Base-by-base conservation (phyloP, 768 basidiomycete species). In the Hygrocybe coccinea region DNA sequence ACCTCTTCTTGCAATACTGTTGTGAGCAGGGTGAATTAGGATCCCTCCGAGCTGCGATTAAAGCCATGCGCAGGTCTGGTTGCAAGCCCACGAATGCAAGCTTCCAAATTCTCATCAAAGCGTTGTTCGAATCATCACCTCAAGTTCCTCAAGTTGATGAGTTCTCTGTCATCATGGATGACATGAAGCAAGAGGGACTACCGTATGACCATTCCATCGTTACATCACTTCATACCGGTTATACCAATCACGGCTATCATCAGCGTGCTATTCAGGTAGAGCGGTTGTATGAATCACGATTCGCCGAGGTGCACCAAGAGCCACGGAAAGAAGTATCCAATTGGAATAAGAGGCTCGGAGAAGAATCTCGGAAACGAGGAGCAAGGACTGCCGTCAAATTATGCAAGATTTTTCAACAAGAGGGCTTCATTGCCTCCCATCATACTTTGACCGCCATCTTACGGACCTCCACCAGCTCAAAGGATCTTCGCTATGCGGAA, bases 1-100 rank as follows among this genome's bases (percentile, higher is more conserved):
- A 85, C 58, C 56, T 75, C 9, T 76, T 84, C 58, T 68, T 87
- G 35, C 71, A 78, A 36, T 67, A 69, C 11, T 74, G 70, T 57
- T 61, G 64, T 9, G 60, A 67, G 41, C 48, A 48, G 12, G 54
- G 50, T 12, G 56, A 51, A 35, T 62, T 69, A n/a, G 56, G 50
- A 10, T 19, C 34, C 21, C 50, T 57, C 22, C 37, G 36, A 33
- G 35, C 8, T n/a, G 47, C 44, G n/a, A 50, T 56, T 12, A 47
- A 52, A 44, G 11, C n/a, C 37, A 75, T 72, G 68, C 65, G 64
- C n/a, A 60, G 67, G 29, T 63, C 73, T 29, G 75, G 78, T 39
- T 68, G 73, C 50, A 66, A 65, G 43, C 72, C 76, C 10, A 71
- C 67, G 9, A 69, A 68, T 25, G 56, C 63, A 34, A 75, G 74